Evolutionary conservation across 2,329 filamentous ascomycete species (phyloP), one percentile per base, ranked within the genome.

Genomic region (Aspergillus udagawae): DNA sequence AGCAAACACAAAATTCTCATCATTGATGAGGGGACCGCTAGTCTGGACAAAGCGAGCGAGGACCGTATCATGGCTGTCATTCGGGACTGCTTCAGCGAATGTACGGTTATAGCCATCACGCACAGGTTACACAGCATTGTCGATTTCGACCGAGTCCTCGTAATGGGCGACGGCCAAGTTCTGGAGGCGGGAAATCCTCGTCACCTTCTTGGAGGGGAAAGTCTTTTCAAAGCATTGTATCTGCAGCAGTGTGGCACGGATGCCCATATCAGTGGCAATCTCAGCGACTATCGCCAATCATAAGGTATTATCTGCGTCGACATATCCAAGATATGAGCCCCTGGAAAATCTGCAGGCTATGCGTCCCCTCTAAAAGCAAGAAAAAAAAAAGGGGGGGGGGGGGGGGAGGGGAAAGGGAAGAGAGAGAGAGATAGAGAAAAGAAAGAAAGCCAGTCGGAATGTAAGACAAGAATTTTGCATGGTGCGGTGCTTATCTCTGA

Each of bases 1-100:
- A 66, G 77, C 32, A 53, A 60, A 17, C 60, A 59, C 42, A 61
- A 63, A 10, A 58, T 72, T 35, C 58, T 72, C 3, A 61, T 72
- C 6, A 55, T 71, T 29, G 70, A 72, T 57, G 69, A 72, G 58
- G 63, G 64, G 14, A 69, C 61, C 8, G 50, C 50, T 27, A 56
- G 50, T 29, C 50, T 59, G n/a, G 58, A 60, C 29, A 44, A 29
- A 17, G 44, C 21, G 20, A 57, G 42, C 25, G 55, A 60, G 49
- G 32, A n/a, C 17, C 55, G 55, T 21, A 52, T 59, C 47, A 53
- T 55, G 27, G 27, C 44, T 3, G 28, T 51, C 14, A 10, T 58
- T 6, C 47, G 27, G 28, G 38, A n/a, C 10, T 23, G 27, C 17
- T 55, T 58, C 20, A 28, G 25, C 3, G 52, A 35, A 17, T 48